These are phyloP conservation scores for Pseudonitzschia delicatissima DNA, from an alignment of 108 stramenopile genomes.

Conservation along the genomic window DNA sequence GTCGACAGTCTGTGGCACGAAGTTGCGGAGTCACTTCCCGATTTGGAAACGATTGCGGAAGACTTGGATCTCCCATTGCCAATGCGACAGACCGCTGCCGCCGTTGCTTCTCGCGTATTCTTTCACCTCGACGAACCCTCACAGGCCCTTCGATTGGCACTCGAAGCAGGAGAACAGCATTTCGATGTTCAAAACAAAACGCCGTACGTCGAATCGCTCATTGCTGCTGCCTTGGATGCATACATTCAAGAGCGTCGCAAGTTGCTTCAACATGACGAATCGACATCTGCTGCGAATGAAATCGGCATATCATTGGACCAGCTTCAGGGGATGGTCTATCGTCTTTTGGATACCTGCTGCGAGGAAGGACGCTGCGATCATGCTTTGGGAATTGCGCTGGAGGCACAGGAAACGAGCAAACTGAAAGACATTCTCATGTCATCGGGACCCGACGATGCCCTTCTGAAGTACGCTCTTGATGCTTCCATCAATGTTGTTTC, in stretches of 20 bases:
- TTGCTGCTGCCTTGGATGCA: constrained; percentile 76
- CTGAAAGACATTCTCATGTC: constrained; percentile 47
- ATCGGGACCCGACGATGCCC: constrained; percentile 12
- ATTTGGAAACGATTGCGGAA: constrained; percentile 82
- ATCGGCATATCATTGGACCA: constrained; percentile 75
- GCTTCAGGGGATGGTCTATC: constrained; percentile 86
- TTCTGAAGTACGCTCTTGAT: constrained; percentile 57
- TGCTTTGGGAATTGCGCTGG: constrained; percentile 96
- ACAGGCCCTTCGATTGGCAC: constrained; percentile 90
- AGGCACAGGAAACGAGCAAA: constrained; percentile 65
- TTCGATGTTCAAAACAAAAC: constrained; percentile 66
- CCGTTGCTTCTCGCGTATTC: constrained; percentile 92
- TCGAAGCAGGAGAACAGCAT: constrained; percentile 79
- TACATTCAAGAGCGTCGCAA: constrained; percentile 53
- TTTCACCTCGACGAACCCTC: constrained; percentile 97
- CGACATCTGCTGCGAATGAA: constrained; percentile 22
- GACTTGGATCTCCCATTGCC: constrained; percentile 34
- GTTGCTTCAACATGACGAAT: constrained; percentile 34
- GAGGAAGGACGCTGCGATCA: constrained; percentile 78
- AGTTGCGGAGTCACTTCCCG: constrained; percentile 75
- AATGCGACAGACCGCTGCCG: constrained; percentile 80
- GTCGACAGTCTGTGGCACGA: constrained; percentile 87
- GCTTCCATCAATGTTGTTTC: constrained; percentile 56
- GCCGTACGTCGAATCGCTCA: constrained; percentile 72
- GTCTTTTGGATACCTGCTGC: constrained; percentile 92